These are phyloP conservation scores for Nakazawaea laoshanensis DNA, from an alignment of 805 yeast species.

Conservation along the genomic window DNA sequence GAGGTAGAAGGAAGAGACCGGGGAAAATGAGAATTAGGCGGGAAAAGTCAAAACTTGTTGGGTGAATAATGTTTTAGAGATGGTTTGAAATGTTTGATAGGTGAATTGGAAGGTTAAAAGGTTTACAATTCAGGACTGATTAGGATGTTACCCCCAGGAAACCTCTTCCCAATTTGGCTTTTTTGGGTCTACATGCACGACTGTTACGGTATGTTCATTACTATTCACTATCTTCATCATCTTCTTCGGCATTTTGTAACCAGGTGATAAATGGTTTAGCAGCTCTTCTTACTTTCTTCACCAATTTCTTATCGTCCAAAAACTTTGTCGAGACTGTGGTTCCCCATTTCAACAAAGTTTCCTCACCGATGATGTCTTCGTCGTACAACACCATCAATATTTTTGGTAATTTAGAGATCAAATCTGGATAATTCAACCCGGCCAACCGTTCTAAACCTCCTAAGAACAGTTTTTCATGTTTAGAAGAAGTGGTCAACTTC, in stretches of 20 bases:
- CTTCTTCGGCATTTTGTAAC: conserved; percentile 91
- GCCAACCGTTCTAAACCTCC: conserved; percentile 95
- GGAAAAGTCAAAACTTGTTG: no score
- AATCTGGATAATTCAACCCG: conserved; percentile 67
- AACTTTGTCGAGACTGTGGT: conserved; percentile 86
- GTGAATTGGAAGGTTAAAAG: no score
- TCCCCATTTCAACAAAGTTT: conserved; percentile 76
- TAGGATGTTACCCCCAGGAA: no score
- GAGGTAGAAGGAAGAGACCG: no score
- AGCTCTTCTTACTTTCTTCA: conserved; percentile 91
- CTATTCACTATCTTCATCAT: conserved; percentile 53
- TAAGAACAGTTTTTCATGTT: conserved; percentile 78
- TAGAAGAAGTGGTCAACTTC: conserved; percentile 60
- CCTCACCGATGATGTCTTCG: conserved; percentile 78
- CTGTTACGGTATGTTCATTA: no score
- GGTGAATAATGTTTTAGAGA: no score
- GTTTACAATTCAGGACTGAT: no score
- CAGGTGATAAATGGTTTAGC: conserved; percentile 94
- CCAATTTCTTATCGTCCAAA: conserved; percentile 74
- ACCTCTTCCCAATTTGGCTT: no score
- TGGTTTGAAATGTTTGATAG: no score
- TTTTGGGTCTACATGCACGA: no score
- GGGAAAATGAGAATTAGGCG: no score
- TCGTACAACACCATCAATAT: conserved; percentile 77
- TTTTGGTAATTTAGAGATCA: conserved; percentile 71